Percentiles rank a stretch among this genome's conserved stretches.
Evolutionary conservation across 768 basidiomycete genomes (phyloP).

Genomic region (Lactarius hengduanensis): DNA sequence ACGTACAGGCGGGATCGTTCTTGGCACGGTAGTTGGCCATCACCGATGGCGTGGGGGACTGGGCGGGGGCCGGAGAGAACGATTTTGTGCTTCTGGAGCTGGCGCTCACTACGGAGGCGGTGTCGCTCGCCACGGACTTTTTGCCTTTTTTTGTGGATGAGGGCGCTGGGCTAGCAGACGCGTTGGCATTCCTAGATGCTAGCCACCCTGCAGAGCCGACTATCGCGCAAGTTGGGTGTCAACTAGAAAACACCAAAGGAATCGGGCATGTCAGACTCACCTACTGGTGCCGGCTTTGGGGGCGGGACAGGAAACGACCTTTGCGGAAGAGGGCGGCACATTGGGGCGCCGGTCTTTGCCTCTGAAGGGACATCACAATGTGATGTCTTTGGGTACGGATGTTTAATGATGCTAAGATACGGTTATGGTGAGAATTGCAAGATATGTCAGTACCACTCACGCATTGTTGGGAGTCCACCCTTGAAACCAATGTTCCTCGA

Average conservation of each 20-base stretch:
- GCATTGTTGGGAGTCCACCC: slow-evolving; percentile 34
- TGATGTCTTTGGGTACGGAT: slow-evolving; percentile 42
- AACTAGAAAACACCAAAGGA: not conserved
- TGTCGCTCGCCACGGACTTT: not conserved
- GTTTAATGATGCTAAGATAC: slow-evolving; percentile 34
- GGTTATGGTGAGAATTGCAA: not conserved
- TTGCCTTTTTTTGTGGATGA: not conserved
- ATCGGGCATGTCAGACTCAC: slow-evolving; percentile 32
- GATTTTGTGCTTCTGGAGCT: not conserved
- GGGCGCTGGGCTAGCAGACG: not conserved
- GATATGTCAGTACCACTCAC: slow-evolving; percentile 28
- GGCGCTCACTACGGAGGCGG: not conserved
- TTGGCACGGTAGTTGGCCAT: slow-evolving; percentile 1
- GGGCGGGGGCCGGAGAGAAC: not conserved
- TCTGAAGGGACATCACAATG: slow-evolving; percentile 43
- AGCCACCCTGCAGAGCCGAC: slow-evolving; percentile 30
- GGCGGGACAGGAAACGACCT: slow-evolving; percentile 33
- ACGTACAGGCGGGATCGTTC: slow-evolving; percentile 3
- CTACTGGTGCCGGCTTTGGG: slow-evolving; percentile 34
- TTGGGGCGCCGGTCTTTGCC: slow-evolving; percentile 38
- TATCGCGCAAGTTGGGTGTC: not conserved
- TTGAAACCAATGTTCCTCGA: slow-evolving; percentile 46
- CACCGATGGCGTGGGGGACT: not conserved
- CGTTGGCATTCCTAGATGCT: slow-evolving; percentile 4
- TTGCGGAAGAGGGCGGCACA: slow-evolving; percentile 48